Evolutionary conservation across 768 basidiomycete genomes (phyloP).

Genomic region (Galerina sulciceps): DNA sequence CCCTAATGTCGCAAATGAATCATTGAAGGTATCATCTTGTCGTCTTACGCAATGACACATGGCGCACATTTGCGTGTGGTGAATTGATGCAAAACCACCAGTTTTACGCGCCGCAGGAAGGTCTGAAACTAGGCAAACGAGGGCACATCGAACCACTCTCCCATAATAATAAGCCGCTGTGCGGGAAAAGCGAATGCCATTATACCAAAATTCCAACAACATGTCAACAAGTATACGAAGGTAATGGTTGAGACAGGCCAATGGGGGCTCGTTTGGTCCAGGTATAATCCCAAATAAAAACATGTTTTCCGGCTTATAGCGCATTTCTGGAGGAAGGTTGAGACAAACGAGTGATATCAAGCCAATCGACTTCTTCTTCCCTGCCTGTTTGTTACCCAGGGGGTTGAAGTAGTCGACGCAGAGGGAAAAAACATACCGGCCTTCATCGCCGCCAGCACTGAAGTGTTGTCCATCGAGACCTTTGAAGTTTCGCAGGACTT

Average conservation of each 20-base stretch:
- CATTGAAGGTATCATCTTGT: conserved; percentile 18
- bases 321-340: conserved; percentile 36
- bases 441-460: conserved; percentile 12
- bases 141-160: conserved; percentile 27
- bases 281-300: conserved; percentile 41
- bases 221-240: conserved; percentile 42
- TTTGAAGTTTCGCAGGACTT: conserved; percentile 24
- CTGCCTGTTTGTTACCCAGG: conserved; percentile 29
- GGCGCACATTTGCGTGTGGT: conserved; percentile 27
- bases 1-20: conserved; percentile 20
- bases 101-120: conserved; percentile 35
- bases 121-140: conserved; percentile 40
- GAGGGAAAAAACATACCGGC: conserved; percentile 32
- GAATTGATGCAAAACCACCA: conserved; percentile 24
- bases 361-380: conserved; percentile 25
- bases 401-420: conserved; percentile 42
- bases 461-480: conserved; percentile 29
- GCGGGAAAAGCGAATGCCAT: conserved; percentile 30
- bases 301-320: conserved; percentile 40
- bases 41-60: conserved; percentile 20
- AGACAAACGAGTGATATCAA: conserved; percentile 36
- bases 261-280: conserved; percentile 39
- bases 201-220: conserved; percentile 35
- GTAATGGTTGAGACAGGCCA: conserved; percentile 38
- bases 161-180: conserved; percentile 29